These are phyloP conservation scores for Prunus kanzakura DNA, from an alignment of 306 rosid genomes.

Conservation along the genomic window DNA sequence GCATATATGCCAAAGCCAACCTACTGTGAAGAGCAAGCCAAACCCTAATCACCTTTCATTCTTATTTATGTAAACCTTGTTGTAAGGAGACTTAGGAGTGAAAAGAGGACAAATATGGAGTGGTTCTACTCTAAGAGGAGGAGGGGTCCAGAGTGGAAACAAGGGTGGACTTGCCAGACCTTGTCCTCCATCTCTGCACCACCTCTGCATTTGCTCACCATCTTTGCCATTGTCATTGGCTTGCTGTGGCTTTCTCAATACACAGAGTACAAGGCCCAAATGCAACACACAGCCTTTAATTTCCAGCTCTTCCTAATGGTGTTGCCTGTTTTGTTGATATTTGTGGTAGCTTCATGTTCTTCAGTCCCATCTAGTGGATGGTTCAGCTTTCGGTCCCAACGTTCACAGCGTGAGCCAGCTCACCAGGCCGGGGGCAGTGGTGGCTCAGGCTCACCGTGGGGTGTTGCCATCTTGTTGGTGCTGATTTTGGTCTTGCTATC, in stretches of 20 bases:
- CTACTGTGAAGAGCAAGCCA: slow-evolving; percentile 28
- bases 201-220: slow-evolving; percentile 48
- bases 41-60: not conserved
- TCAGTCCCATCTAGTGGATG: slow-evolving; percentile 30
- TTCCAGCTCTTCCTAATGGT: slow-evolving; percentile 53
- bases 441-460: slow-evolving; percentile 37
- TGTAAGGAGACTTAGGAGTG: not conserved
- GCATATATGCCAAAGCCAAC: slow-evolving; percentile 69
- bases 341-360: slow-evolving; percentile 49
- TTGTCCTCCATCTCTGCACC: slow-evolving; percentile 54
- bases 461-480: slow-evolving; percentile 39
- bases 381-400: slow-evolving; percentile 29
- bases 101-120: slow-evolving; percentile 45
- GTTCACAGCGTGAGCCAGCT: not conserved
- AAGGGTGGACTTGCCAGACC: slow-evolving; percentile 48
- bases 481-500: slow-evolving; percentile 41
- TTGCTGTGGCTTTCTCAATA: slow-evolving; percentile 61
- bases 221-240: slow-evolving; percentile 61
- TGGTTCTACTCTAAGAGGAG: slow-evolving; percentile 57
- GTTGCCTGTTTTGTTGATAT: slow-evolving; percentile 42
- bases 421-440: slow-evolving; percentile 14
- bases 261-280: slow-evolving; percentile 43
- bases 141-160: slow-evolving; percentile 71
- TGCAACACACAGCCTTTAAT: slow-evolving; percentile 30
- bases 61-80: slow-evolving; percentile 11